phyloP scores from a whole-genome alignment of 139 green algal genomes.

The Yamagishiella unicocca region DNA sequence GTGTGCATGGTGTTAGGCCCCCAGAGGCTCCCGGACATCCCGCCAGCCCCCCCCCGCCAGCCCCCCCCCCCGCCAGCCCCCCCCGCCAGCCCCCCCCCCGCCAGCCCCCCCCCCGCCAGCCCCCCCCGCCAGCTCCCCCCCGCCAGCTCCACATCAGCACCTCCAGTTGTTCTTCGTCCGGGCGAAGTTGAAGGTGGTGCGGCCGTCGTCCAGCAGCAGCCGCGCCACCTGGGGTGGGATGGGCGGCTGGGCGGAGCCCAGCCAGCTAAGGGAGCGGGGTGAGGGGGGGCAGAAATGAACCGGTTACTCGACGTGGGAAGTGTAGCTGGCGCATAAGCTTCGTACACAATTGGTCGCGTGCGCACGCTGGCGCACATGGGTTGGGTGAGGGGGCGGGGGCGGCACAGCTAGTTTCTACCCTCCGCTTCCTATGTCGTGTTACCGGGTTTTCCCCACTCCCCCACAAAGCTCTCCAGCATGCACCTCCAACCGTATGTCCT shows the following conservation, averaged over 20 bases:
- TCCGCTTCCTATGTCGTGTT: background rate
- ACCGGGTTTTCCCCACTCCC: background rate
- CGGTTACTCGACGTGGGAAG: too few relatives aligned
- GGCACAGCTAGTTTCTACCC: background rate
- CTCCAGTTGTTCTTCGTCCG: constrained; percentile 43
- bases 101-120: background rate
- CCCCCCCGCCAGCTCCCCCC: background rate
- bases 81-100: too few relatives aligned
- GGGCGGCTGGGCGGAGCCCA: constrained; percentile 36
- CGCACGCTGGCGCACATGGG: background rate
- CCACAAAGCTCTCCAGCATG: background rate
- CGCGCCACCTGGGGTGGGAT: constrained; percentile 11
- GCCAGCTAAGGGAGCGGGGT: background rate
- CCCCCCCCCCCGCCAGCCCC: too few relatives aligned
- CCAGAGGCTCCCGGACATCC: too few relatives aligned
- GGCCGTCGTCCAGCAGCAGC: constrained; percentile 32
- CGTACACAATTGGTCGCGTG: too few relatives aligned
- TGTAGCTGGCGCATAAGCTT: too few relatives aligned
- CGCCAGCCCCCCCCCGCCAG: too few relatives aligned
- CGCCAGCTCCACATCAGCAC: background rate
- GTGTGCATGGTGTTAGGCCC: too few relatives aligned
- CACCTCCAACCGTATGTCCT: background rate
- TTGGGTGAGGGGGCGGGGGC: background rate
- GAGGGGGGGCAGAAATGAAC: too few relatives aligned
- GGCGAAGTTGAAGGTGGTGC: constrained; percentile 21